Evolutionary conservation across 495 filamentous ascomycete genomes (phyloP), one percentile per base, ranked within the genome.

Genomic region (Choiromyces venosus): DNA sequence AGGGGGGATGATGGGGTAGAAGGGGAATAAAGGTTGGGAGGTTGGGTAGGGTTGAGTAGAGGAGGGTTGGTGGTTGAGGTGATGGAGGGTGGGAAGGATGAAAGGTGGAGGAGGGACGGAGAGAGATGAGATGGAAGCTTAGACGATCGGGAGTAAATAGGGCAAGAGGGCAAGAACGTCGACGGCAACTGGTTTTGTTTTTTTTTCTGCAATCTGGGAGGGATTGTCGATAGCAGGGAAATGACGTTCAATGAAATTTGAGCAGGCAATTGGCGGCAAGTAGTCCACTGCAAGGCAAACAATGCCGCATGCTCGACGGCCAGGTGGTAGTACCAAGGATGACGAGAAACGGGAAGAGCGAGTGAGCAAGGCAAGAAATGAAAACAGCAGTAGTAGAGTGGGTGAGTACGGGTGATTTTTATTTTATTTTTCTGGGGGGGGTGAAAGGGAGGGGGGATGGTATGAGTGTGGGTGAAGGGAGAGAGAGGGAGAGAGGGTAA

Each of bases 201-300:
- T 14, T 56, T 25, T 61, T 61, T 16, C 52, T 61, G n/a, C 4
- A 29, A 61, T 14, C n/a, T 14, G n/a, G 52, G 52, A 61, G 52
- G 52, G 52, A 61, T 61, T 29, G 52, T 9, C 52, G 52, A 61
- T 61, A 61, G 10, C 52, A 61, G 52, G 52, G 52, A 61, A 61
- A 61, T 61, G 52, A 61, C 52, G 52, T 61, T 61, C 25, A 61
- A 61, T 10, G 67, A 76, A 76, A 76, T 76, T 75, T 68, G 74
- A 42, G 67, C 74, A 71, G 72, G 74, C 75, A 77, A 77, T 77
- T 77, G 74, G 74, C 69, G 68, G 66, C 75, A 78, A 75, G 68
- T 71, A 74, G 74, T 79, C 72, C 78, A 52, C 76, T 79, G 76
- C 72, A 70, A 75, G 71, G 76, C 76, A 78, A 78, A 78, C 76